phyloP scores from a whole-genome alignment of 192 early-diverging fungal species.

The Entomortierella chlamydospora region DNA sequence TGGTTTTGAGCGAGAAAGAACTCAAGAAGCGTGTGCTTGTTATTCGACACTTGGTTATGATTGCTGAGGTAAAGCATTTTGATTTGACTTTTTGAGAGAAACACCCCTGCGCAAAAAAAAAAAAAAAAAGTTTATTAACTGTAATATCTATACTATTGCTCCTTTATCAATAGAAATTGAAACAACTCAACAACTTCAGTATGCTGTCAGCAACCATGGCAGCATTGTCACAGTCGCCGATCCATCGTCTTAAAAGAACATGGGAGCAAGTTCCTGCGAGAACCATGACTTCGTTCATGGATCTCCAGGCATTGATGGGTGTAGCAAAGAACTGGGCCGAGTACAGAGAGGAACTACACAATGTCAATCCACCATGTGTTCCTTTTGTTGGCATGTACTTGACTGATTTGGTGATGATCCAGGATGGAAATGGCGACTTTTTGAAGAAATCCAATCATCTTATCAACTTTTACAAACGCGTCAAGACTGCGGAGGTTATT shows the following conservation, averaged over 20 bases:
- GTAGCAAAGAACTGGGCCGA: slow-evolving; percentile 85
- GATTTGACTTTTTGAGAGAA: not conserved
- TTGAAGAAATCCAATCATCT: slow-evolving; percentile 71
- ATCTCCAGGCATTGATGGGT: slow-evolving; percentile 85
- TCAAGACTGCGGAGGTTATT: slow-evolving; percentile 92
- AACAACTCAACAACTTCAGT: slow-evolving; percentile 94
- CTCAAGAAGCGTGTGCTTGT: slow-evolving; percentile 80
- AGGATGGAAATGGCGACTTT: slow-evolving; percentile 90
- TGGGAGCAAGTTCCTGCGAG: slow-evolving; percentile 83
- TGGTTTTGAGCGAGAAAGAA: slow-evolving; percentile 86
- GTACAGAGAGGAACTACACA: slow-evolving; percentile 88
- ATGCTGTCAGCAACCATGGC: slow-evolving; percentile 93
- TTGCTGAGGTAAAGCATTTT: slow-evolving; percentile 67
- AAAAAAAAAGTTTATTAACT: too few species aligned
- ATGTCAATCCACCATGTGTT: slow-evolving; percentile 86
- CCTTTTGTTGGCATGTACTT: slow-evolving; percentile 86
- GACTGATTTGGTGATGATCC: slow-evolving; percentile 94
- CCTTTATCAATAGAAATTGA: slow-evolving; percentile 59
- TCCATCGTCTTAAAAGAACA: slow-evolving; percentile 91
- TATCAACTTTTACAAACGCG: slow-evolving; percentile 95
- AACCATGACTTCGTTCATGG: slow-evolving; percentile 70
- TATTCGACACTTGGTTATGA: slow-evolving; percentile 89
- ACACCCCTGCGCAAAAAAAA: not conserved
- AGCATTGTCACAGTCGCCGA: slow-evolving; percentile 88
- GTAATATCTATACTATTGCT: too few species aligned